phyloP scores from a whole-genome alignment of 2,329 filamentous ascomycete species.

The Phialemoniopsis sp. region DNA sequence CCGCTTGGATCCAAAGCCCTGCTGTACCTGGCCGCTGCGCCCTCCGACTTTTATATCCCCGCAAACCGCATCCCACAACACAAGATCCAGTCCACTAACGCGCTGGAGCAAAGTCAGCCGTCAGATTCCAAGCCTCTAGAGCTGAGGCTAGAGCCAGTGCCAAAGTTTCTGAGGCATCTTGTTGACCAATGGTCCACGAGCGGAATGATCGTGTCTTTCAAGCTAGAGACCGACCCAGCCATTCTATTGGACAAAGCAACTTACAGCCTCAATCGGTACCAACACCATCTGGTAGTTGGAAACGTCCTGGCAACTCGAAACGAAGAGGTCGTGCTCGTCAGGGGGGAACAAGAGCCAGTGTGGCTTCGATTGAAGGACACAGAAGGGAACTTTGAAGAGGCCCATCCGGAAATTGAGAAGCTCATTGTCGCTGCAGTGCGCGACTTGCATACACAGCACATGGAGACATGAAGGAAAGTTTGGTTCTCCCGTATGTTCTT shows the following conservation, averaged over 20 bases:
- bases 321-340: too few species aligned
- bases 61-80: constrained; percentile 90
- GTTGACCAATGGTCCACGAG: constrained; percentile 94
- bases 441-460: too few species aligned
- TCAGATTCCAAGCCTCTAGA: constrained; percentile 69
- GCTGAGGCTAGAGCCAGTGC: constrained; percentile 90
- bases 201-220: constrained; percentile 97
- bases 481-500: too few species aligned
- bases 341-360: too few species aligned
- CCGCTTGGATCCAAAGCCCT: constrained; percentile 76
- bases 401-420: too few species aligned
- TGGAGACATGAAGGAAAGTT: too few species aligned
- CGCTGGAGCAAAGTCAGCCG: too few species aligned
- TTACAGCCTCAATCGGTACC: constrained; percentile 82
- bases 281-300: constrained; percentile 93
- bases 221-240: constrained; percentile 88
- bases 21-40: constrained; percentile 91
- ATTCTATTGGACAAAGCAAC: constrained; percentile 85
- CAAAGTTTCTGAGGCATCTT: constrained; percentile 94
- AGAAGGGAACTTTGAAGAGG: too few species aligned
- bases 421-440: too few species aligned
- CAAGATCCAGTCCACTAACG: constrained; percentile 89
- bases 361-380: too few species aligned
- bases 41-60: constrained; percentile 96
- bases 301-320: too few species aligned